A percentile compares a stretch with the other conserved stretches of the same genome.
Conservation (phyloP, 2,329 filamentous ascomycete genomes). For the Calonectria pseudoreteaudii region DNA sequence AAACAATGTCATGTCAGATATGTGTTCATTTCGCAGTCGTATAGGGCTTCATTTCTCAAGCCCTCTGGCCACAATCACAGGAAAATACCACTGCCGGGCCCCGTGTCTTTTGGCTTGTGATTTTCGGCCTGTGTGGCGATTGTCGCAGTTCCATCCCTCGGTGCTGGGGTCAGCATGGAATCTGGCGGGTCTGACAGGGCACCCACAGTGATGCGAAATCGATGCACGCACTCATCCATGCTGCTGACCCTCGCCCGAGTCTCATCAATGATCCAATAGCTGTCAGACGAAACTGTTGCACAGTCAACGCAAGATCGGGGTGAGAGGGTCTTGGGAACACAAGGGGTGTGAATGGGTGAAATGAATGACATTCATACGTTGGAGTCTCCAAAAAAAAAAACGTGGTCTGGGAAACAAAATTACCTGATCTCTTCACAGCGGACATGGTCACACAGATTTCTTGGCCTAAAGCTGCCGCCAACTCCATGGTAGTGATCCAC, state of each 20-base stretch:
- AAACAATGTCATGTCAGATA: not conserved
- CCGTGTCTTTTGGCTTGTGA: conserved; percentile 9
- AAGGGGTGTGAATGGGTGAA: not conserved
- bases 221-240: conserved; percentile 16
- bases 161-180: conserved; percentile 13
- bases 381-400: not conserved
- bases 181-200: conserved; percentile 18
- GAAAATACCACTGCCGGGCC: conserved; percentile 1
- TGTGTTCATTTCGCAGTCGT: not conserved
- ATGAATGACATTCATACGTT: not conserved
- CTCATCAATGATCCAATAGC: not conserved
- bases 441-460: not conserved
- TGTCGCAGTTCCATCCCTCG: conserved; percentile 6
- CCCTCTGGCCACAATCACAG: not conserved
- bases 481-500: not conserved
- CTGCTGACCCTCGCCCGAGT: not conserved
- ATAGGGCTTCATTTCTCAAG: not conserved
- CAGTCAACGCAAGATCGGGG: not conserved
- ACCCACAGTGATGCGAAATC: conserved; percentile 21
- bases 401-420: not conserved
- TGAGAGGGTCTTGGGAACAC: not conserved
- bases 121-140: conserved; percentile 15
- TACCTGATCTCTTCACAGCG: not conserved
- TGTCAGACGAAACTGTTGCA: not conserved
- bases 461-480: not conserved